Conservation (phyloP, 345 rosid genomes). For the Raphanus sativus region DNA sequence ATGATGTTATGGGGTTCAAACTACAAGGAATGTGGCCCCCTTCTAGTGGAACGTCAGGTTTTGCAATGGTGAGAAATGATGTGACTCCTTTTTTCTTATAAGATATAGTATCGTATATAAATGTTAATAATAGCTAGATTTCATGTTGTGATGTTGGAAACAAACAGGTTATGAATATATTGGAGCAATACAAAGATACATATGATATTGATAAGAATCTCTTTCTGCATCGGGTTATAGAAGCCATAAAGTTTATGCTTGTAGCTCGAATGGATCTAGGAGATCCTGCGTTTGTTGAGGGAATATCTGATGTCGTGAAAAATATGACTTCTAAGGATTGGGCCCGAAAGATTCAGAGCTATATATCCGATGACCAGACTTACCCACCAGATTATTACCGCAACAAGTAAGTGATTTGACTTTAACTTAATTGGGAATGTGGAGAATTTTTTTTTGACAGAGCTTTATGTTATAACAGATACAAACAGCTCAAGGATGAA, state of each 20-base stretch:
- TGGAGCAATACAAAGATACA: constrained; percentile 47
- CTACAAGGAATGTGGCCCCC: constrained; percentile 82
- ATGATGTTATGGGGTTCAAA: constrained; percentile 54
- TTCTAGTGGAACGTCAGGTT: constrained; percentile 69
- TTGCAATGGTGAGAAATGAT: constrained; percentile 57
- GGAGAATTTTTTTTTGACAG: not conserved
- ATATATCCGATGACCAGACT: constrained; percentile 63
- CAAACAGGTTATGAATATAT: constrained; percentile 71
- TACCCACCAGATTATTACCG: constrained; percentile 64
- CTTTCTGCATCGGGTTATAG: constrained; percentile 65
- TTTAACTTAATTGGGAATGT: not conserved
- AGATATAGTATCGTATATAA: too few species aligned
- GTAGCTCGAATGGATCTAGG: constrained; percentile 77
- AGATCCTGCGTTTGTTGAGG: constrained; percentile 56
- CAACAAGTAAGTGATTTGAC: constrained; percentile 43
- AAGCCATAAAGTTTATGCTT: constrained; percentile 84
- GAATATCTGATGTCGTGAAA: constrained; percentile 31
- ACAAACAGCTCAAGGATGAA: constrained; percentile 46
- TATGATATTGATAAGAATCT: constrained; percentile 49
- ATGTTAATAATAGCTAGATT: not conserved
- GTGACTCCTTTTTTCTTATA: not conserved
- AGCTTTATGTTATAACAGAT: constrained; percentile 3
- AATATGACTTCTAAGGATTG: constrained; percentile 61
- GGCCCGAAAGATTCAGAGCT: constrained; percentile 48
- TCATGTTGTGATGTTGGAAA: not conserved